Percentiles rank a stretch among this genome's conserved stretches.
Evolutionary conservation across 208 protist species (phyloP).

Genomic region (Wallacemonas collosoma): DNA sequence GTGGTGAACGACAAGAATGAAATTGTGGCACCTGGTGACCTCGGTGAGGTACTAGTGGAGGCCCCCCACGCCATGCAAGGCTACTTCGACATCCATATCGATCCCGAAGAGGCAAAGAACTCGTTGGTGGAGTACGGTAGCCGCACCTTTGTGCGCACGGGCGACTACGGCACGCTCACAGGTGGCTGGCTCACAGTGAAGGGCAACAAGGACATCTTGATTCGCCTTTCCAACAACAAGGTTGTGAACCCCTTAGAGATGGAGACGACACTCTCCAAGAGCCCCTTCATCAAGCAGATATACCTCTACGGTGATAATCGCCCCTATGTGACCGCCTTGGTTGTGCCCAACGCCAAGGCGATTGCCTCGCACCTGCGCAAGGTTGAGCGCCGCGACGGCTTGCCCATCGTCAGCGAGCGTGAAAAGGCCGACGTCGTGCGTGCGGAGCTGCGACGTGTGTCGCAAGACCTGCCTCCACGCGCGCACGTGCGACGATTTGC

Average conservation of each 20-base stretch:
- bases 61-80: conserved; percentile 90
- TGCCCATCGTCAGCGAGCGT: conserved; percentile 85
- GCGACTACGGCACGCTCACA: conserved; percentile 87
- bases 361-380: conserved; percentile 86
- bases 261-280: conserved; percentile 76
- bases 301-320: conserved; percentile 78
- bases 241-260: conserved; percentile 82
- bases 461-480: conserved; percentile 71
- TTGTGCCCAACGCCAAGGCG: conserved; percentile 85
- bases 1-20: conserved; percentile 92
- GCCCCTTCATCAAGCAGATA: conserved; percentile 86
- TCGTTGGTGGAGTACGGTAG: conserved; percentile 87
- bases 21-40: conserved; percentile 84
- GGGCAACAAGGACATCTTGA: conserved; percentile 84
- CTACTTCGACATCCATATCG: conserved; percentile 91
- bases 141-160: conserved; percentile 89
- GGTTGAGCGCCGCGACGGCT: conserved; percentile 87
- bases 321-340: conserved; percentile 77
- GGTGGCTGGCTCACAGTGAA: conserved; percentile 88
- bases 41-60: conserved; percentile 89
- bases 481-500: conserved; percentile 87
- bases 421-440: conserved; percentile 91
- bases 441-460: conserved; percentile 80
- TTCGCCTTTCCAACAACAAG: conserved; percentile 81
- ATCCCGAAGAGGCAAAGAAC: conserved; percentile 86